Evolutionary conservation across 345 rosid species (phyloP).

Genomic region (Eucalyptus curtisii): DNA sequence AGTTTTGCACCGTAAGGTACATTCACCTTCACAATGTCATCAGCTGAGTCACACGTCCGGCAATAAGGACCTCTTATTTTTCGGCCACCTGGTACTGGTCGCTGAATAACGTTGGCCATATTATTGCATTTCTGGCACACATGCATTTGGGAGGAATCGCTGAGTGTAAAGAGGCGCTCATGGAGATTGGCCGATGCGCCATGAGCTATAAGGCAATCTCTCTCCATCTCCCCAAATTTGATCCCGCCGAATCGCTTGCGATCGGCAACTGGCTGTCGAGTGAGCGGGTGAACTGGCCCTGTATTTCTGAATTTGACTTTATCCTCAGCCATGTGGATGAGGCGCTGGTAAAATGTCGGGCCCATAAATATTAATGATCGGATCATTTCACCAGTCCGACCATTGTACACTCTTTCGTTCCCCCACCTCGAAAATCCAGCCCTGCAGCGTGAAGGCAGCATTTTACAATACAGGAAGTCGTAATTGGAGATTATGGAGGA

Average conservation of each 20-base stretch:
- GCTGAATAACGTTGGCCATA: constrained; percentile 58
- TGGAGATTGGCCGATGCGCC: constrained; percentile 76
- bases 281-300: constrained; percentile 89
- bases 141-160: constrained; percentile 73
- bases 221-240: constrained; percentile 91
- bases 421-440: constrained; percentile 92
- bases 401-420: constrained; percentile 68
- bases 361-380: constrained; percentile 71
- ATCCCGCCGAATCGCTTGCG: constrained; percentile 80
- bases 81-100: constrained; percentile 35
- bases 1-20: constrained; percentile 84
- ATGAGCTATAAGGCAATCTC: constrained; percentile 83
- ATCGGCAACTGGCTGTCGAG: constrained; percentile 84
- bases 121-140: constrained; percentile 53
- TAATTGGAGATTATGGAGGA: not conserved
- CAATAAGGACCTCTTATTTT: constrained; percentile 84
- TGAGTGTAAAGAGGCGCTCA: constrained; percentile 71
- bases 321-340: constrained; percentile 87
- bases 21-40: constrained; percentile 47
- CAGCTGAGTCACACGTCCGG: constrained; percentile 41
- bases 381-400: constrained; percentile 71
- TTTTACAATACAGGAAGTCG: not conserved
- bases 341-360: constrained; percentile 81
- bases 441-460: constrained; percentile 14
- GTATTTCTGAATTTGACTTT: constrained; percentile 90